Percentiles rank a stretch among this genome's conserved stretches.
Evolutionary conservation across 2,329 filamentous ascomycete genomes (phyloP).

Genomic region (Thyridium curvatum): DNA sequence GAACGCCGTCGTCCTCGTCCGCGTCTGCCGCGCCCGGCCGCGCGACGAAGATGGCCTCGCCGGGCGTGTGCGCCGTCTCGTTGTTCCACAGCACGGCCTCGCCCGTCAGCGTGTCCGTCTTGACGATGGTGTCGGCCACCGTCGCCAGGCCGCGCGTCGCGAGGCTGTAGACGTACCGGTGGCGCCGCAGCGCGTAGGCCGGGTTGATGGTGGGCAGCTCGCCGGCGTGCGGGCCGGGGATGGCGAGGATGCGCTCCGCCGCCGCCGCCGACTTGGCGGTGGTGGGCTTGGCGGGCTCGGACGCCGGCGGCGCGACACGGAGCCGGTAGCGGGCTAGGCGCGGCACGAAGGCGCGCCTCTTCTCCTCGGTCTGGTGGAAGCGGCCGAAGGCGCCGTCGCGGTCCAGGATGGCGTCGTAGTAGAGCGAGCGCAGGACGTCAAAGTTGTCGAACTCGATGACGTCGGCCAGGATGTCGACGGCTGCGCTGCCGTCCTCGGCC

Average conservation of each 20-base stretch:
- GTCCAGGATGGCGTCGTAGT: conserved; percentile 61
- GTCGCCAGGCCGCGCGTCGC: conserved; percentile 51
- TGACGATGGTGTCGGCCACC: conserved; percentile 56
- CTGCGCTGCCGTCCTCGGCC: conserved; percentile 11
- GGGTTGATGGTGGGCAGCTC: conserved; percentile 66
- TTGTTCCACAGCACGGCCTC: conserved; percentile 50
- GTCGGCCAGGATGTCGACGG: conserved; percentile 58
- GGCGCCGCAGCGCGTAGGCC: conserved; percentile 37
- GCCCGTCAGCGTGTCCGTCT: conserved; percentile 54
- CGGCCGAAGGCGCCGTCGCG: conserved; percentile 36
- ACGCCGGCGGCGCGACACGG: conserved; percentile 19
- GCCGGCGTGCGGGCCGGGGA: conserved; percentile 46
- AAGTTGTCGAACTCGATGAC: conserved; percentile 56
- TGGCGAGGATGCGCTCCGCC: conserved; percentile 31
- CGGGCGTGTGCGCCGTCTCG: conserved; percentile 54
- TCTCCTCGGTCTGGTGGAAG: conserved; percentile 34
- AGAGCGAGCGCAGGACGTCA: conserved; percentile 60
- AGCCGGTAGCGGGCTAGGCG: conserved; percentile 39
- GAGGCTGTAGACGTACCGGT: conserved; percentile 57
- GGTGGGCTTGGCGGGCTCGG: not conserved
- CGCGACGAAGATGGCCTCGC: conserved; percentile 63
- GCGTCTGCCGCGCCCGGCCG: conserved; percentile 30
- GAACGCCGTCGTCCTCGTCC: conserved; percentile 26
- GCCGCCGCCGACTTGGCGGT: not conserved
- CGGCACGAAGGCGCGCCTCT: conserved; percentile 25